Conservation (phyloP, 1,284 basidiomycete species). For the Macrocystidia cucumis region DNA sequence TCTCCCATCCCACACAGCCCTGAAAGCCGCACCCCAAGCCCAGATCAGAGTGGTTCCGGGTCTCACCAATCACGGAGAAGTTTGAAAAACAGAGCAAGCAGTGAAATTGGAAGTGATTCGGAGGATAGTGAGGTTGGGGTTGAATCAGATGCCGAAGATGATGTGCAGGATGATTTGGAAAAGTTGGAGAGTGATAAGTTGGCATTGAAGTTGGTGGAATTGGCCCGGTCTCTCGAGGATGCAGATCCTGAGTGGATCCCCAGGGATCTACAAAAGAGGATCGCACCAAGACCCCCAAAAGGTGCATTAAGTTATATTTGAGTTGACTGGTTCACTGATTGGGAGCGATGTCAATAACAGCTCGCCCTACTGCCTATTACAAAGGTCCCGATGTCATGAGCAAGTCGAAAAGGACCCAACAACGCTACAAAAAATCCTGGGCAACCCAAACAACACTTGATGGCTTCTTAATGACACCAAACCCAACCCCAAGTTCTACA, state of each 20-base stretch:
- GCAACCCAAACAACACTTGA: slow-evolving; percentile 9
- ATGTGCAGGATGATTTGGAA: background rate
- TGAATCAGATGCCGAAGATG: slow-evolving; percentile 2
- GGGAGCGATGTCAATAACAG: slow-evolving; percentile 4
- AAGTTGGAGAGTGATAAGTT: slow-evolving; percentile 1
- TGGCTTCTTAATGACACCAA: no score
- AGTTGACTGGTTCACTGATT: background rate
- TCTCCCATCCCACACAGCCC: background rate
- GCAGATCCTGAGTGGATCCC: slow-evolving; percentile 9
- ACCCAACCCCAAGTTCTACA: no score
- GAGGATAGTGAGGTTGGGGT: background rate
- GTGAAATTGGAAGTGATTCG: slow-evolving; percentile 2
- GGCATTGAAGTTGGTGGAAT: slow-evolving; percentile 5
- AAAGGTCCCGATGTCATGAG: slow-evolving; percentile 14
- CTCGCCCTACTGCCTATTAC: slow-evolving; percentile 8
- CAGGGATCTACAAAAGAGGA: slow-evolving; percentile 2
- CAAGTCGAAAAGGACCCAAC: slow-evolving; percentile 12
- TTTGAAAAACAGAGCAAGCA: background rate
- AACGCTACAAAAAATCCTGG: slow-evolving; percentile 5
- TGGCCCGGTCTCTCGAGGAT: slow-evolving; percentile 6
- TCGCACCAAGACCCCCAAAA: slow-evolving; percentile 1
- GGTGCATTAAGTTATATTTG: background rate
- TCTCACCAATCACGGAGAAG: background rate
- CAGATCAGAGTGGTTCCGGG: background rate
- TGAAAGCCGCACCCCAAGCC: background rate